phyloP scores from a whole-genome alignment of 2,329 filamentous ascomycete genomes.

The Dothideomycetidae sp. region DNA sequence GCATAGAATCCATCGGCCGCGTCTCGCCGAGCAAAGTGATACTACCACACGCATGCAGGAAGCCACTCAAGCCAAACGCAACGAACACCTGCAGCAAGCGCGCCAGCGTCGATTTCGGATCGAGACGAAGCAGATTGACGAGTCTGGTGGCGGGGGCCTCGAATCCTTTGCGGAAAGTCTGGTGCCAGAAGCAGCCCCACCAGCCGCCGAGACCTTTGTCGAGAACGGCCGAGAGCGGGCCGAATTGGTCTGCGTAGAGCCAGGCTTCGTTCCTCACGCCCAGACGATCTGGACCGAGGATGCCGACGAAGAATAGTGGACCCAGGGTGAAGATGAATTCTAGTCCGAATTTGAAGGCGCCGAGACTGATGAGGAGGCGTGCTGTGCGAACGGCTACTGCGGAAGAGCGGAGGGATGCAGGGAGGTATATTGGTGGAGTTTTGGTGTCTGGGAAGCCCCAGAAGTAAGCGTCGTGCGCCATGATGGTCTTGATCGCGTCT shows the following conservation, averaged over 20 bases:
- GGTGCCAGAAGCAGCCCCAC: slow-evolving; percentile 86
- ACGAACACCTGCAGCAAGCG: slow-evolving; percentile 30
- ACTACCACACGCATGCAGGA: slow-evolving; percentile 59
- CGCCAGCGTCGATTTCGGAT: slow-evolving; percentile 23
- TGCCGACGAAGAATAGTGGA: slow-evolving; percentile 45
- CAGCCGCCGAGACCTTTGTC: slow-evolving; percentile 62
- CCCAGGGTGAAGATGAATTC: slow-evolving; percentile 45
- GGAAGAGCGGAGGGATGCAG: slow-evolving; percentile 29
- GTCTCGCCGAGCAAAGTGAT: slow-evolving; percentile 50
- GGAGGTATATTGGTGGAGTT: slow-evolving; percentile 31
- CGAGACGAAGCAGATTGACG: slow-evolving; percentile 17
- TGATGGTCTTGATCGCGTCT: slow-evolving; percentile 53
- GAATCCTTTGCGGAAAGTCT: slow-evolving; percentile 67
- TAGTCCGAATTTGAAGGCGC: slow-evolving; percentile 46
- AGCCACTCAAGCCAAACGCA: slow-evolving; percentile 52
- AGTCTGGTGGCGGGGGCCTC: slow-evolving; percentile 43
- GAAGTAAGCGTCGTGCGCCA: slow-evolving; percentile 71
- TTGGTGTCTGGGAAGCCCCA: slow-evolving; percentile 39
- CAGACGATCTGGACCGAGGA: slow-evolving; percentile 44
- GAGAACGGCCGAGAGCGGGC: slow-evolving; percentile 38
- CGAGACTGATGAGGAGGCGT: slow-evolving; percentile 42
- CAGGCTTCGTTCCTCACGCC: slow-evolving; percentile 47
- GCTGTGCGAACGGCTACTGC: slow-evolving; percentile 37
- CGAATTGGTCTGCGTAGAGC: slow-evolving; percentile 48
- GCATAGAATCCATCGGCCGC: slow-evolving; percentile 38